Percentiles rank a stretch among this genome's conserved stretches.
Evolutionary conservation across 176 grass and related monocot species (phyloP).

Genomic region (Aegilops longissima): DNA sequence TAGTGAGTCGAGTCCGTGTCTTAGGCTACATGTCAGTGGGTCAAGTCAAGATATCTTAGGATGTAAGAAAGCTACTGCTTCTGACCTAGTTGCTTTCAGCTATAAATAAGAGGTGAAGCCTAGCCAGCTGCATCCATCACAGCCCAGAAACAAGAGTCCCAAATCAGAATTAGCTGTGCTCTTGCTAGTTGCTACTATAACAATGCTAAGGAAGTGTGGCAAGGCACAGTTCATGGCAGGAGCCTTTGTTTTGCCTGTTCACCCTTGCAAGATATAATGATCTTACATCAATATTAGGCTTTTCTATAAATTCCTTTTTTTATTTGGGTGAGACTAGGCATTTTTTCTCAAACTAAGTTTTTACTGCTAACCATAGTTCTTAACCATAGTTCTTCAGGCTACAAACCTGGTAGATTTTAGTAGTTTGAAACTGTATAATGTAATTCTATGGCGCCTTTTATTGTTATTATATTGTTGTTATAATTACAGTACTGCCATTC

Average conservation of each 20-base stretch:
- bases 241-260: constrained; percentile 1
- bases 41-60: too few species aligned
- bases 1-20: too few species aligned
- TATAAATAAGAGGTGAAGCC: too few species aligned
- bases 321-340: background rate
- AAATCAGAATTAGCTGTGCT: too few species aligned
- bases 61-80: too few species aligned
- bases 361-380: background rate
- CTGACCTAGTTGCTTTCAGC: too few species aligned
- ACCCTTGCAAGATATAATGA: background rate
- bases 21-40: too few species aligned
- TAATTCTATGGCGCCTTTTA: background rate
- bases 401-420: background rate
- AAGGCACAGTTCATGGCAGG: too few species aligned
- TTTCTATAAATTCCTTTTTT: background rate
- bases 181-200: too few species aligned
- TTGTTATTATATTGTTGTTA: background rate
- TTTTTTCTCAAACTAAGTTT: background rate
- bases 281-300: background rate
- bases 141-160: too few species aligned
- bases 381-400: background rate
- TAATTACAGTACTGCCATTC: background rate
- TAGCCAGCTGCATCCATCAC: too few species aligned
- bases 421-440: background rate
- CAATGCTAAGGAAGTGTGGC: background rate